These are phyloP conservation scores for Mycena sp. DNA, from an alignment of 1,284 basidiomycete genomes.

Conservation along the genomic window DNA sequence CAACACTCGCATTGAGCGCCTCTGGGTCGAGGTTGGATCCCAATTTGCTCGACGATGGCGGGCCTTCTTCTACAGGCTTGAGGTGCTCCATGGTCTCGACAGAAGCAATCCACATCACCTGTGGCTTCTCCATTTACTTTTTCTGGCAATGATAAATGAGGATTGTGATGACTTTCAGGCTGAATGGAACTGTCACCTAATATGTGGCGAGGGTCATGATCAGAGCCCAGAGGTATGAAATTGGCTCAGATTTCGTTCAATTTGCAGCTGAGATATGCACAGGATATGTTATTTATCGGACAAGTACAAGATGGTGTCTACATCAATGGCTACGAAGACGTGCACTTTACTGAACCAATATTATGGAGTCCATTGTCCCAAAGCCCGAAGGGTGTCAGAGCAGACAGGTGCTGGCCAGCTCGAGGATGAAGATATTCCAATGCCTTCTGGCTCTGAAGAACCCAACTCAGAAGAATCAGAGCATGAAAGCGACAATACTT, in stretches of 20 bases:
- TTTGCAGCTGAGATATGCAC: neutral
- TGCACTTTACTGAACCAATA: neutral
- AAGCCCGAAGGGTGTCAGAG: neutral
- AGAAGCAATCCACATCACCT: constrained; percentile 34
- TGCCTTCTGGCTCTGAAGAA: too few species aligned
- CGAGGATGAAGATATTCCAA: constrained; percentile 1
- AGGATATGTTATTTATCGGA: constrained; percentile 19
- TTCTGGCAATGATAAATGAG: constrained; percentile 40
- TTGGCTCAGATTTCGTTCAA: neutral
- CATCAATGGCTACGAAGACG: neutral
- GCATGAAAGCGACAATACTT: too few species aligned
- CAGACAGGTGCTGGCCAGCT: constrained; percentile 20
- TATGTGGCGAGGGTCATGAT: constrained; percentile 16
- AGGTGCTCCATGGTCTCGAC: constrained; percentile 10
- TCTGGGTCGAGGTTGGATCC: constrained; percentile 24
- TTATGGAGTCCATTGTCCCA: constrained; percentile 5
- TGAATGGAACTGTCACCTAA: constrained; percentile 42
- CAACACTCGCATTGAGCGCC: constrained; percentile 25
- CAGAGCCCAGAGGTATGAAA: constrained; percentile 1
- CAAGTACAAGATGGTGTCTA: constrained; percentile 15
- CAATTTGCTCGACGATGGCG: constrained; percentile 4
- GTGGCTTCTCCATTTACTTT: constrained; percentile 47
- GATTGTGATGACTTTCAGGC: constrained; percentile 39
- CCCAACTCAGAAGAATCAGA: too few species aligned
- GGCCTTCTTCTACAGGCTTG: constrained; percentile 22